Percentiles rank a stretch among this genome's conserved stretches.
Evolutionary conservation across 1,284 basidiomycete genomes (phyloP).

Genomic region (Cutaneotrichosporon spelunceum): DNA sequence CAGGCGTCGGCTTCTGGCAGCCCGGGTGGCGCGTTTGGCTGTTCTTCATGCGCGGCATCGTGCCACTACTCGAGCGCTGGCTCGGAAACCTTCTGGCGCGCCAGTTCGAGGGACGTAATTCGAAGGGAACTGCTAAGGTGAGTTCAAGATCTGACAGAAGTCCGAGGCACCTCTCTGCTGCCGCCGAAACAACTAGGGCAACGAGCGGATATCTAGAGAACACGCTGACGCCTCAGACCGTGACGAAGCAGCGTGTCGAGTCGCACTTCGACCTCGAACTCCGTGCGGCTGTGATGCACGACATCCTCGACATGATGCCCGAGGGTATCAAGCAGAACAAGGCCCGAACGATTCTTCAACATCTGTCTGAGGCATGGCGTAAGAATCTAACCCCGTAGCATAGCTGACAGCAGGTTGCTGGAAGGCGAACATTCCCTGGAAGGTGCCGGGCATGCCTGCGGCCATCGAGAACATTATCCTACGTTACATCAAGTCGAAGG

Average conservation of each 20-base stretch:
- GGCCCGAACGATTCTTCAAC: constrained; percentile 96
- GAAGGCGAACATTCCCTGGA: constrained; percentile 86
- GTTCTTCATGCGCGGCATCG: constrained; percentile 99
- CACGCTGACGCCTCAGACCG: constrained; percentile 56
- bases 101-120: constrained; percentile 96
- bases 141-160: constrained; percentile 18
- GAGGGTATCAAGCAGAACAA: constrained; percentile 84
- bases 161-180: not conserved
- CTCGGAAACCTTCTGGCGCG: constrained; percentile 95
- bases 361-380: constrained; percentile 68
- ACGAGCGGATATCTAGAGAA: constrained; percentile 18
- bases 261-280: constrained; percentile 98
- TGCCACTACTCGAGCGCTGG: constrained; percentile 95
- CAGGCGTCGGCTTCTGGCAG: constrained; percentile 99
- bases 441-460: constrained; percentile 60
- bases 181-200: too few relatives aligned
- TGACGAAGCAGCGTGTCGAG: constrained; percentile 98
- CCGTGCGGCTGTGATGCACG: constrained; percentile 98
- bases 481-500: constrained; percentile 98
- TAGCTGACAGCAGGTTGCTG: constrained; percentile 59
- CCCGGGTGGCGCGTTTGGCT: constrained; percentile 99
- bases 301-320: constrained; percentile 95
- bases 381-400: not conserved
- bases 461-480: constrained; percentile 99
- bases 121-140: constrained; percentile 80